Percentiles rank a stretch among this genome's conserved stretches.
These are phyloP conservation scores for Pleurotus giganteus DNA, from an alignment of 768 basidiomycete genomes.

Conservation along the genomic window DNA sequence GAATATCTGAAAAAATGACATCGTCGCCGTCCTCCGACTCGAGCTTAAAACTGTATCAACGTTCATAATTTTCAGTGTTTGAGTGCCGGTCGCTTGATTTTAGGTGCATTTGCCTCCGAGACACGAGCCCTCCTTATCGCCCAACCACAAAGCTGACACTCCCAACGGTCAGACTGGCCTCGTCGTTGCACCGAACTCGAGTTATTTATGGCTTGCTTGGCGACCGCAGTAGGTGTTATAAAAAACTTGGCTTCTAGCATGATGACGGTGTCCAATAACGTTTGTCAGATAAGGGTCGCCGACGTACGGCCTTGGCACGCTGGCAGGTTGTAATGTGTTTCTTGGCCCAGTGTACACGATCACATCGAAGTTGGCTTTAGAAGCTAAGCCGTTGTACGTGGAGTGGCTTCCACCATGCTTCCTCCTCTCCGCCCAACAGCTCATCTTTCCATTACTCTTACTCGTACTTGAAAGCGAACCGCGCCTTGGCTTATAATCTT, in stretches of 20 bases:
- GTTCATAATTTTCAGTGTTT: background rate
- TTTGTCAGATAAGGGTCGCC: conserved; percentile 1
- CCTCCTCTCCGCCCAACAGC: conserved; percentile 1
- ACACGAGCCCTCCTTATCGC: conserved; percentile 1
- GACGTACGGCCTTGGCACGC: background rate
- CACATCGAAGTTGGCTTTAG: conserved; percentile 2
- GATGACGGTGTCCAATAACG: conserved; percentile 8
- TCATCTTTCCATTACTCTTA: background rate
- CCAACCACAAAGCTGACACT: conserved; percentile 5
- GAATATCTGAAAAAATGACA: conserved; percentile 1
- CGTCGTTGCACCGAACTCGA: background rate
- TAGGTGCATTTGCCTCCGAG: background rate
- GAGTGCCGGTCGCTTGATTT: background rate
- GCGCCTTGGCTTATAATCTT: conserved; percentile 10
- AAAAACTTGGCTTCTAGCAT: conserved; percentile 2
- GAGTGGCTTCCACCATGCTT: conserved; percentile 3
- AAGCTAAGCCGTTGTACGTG: conserved; percentile 4
- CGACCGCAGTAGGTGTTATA: background rate
- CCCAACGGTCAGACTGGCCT: background rate
- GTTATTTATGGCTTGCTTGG: conserved; percentile 8
- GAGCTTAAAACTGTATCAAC: conserved; percentile 5
- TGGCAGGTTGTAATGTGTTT: conserved; percentile 4
- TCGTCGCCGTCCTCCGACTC: background rate
- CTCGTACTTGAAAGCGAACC: background rate
- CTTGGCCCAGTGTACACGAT: conserved; percentile 5